Evolutionary conservation across 169 alveolate species (phyloP).

Genomic region (Perkinsus chesapeaki): DNA sequence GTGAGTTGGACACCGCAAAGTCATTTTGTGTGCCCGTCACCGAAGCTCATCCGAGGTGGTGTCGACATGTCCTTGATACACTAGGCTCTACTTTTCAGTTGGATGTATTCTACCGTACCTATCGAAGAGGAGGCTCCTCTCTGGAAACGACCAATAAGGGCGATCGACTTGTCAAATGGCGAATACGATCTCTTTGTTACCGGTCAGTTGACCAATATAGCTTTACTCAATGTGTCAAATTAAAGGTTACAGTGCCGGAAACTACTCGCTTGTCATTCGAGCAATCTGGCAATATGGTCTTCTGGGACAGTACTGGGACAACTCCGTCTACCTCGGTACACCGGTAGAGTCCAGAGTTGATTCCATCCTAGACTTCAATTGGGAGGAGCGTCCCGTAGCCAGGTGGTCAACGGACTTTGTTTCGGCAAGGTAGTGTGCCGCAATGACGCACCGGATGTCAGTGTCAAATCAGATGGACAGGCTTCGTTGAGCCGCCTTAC

Average conservation of each 20-base stretch:
- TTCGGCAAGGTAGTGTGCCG: not conserved
- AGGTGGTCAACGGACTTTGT: not conserved
- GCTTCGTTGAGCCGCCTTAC: not conserved
- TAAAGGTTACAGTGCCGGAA: not conserved
- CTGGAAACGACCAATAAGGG: not conserved
- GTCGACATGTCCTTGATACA: not conserved
- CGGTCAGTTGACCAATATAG: not conserved
- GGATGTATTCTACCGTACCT: not conserved
- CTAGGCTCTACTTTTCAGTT: not conserved
- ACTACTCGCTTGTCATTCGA: not conserved
- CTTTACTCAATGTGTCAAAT: not conserved
- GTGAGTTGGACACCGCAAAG: not conserved
- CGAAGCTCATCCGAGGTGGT: not conserved
- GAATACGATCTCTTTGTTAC: not conserved
- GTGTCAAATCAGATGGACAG: not conserved
- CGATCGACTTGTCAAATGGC: not conserved
- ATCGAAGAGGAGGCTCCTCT: not conserved
- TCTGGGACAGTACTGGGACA: not conserved
- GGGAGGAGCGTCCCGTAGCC: not conserved
- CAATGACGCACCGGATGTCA: not conserved
- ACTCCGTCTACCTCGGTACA: not conserved
- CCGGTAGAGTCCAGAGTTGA: not conserved
- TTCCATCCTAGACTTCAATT: not conserved
- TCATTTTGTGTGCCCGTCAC: not conserved
- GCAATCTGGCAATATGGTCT: not conserved